Evolutionary conservation across 305 asterid genomes (phyloP).

Genomic region (Fraxinus baroniana): DNA sequence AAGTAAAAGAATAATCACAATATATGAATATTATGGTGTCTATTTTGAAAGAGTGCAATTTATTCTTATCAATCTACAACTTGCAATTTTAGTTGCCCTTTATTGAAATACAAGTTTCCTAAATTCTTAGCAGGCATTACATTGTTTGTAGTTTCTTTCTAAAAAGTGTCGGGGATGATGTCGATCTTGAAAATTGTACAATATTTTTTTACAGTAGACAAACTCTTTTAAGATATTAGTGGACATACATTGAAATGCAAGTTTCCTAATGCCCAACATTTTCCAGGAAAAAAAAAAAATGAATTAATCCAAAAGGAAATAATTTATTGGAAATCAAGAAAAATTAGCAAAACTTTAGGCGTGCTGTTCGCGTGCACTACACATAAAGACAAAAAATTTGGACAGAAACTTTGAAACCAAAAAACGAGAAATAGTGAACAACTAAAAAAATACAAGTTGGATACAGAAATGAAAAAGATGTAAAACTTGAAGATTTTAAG

Average conservation of each 20-base stretch:
- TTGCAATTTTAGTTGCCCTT: too few relatives aligned
- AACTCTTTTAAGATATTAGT: too few relatives aligned
- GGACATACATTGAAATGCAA: too few relatives aligned
- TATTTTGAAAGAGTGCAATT: neutral
- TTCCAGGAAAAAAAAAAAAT: constrained; percentile 12
- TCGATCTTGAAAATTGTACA: too few relatives aligned
- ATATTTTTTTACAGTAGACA: too few relatives aligned
- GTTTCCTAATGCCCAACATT: constrained; percentile 16
- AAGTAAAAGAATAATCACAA: neutral
- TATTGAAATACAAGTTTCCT: neutral
- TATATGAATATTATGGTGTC: neutral
- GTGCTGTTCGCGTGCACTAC: neutral
- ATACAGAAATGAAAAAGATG: neutral
- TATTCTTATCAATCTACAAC: neutral
- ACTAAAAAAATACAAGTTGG: neutral
- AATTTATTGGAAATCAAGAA: neutral
- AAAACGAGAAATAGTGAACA: neutral
- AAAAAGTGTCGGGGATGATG: too few relatives aligned
- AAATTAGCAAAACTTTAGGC: neutral
- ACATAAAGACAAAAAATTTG: neutral
- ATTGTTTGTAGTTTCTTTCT: too few relatives aligned
- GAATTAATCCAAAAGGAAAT: neutral
- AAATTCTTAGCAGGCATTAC: neutral
- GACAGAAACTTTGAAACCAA: too few relatives aligned
- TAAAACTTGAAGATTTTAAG: neutral